Evolutionary conservation across 345 rosid species (phyloP).

Genomic region (Boechera stricta): DNA sequence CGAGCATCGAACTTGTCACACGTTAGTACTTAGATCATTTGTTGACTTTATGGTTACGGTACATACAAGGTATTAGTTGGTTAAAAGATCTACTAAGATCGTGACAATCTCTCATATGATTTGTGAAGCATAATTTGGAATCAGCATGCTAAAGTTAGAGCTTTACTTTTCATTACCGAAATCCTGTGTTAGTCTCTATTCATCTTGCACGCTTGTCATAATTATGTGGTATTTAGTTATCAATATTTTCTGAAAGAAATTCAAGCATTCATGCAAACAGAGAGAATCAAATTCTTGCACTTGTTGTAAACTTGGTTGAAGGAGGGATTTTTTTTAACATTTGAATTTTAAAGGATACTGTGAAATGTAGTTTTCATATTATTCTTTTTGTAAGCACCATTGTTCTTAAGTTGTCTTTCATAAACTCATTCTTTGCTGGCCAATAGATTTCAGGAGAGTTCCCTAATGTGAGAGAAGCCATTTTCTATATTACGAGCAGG

Average conservation of each 20-base stretch:
- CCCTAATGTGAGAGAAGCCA: conserved; percentile 72
- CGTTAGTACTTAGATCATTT: too few relatives aligned
- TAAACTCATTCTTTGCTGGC: conserved; percentile 39
- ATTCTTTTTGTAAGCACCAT: conserved; percentile 13
- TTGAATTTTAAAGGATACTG: conserved; percentile 16
- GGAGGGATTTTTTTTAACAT: background rate
- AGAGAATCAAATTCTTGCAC: conserved; percentile 4
- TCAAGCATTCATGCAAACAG: conserved; percentile 1
- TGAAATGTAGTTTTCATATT: conserved; percentile 17
- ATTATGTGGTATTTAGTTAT: background rate
- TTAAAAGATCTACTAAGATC: too few relatives aligned
- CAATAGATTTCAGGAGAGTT: conserved; percentile 82
- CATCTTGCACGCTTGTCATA: background rate
- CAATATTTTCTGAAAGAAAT: background rate
- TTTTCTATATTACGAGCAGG: conserved; percentile 78
- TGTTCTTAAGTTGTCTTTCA: conserved; percentile 19
- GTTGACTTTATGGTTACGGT: too few relatives aligned
- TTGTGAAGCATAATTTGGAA: too few relatives aligned
- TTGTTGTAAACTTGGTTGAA: conserved; percentile 1
- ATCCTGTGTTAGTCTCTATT: too few relatives aligned
- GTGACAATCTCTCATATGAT: too few relatives aligned
- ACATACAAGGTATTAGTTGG: too few relatives aligned
- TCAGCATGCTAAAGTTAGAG: too few relatives aligned
- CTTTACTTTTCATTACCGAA: too few relatives aligned
- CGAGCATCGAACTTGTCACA: too few relatives aligned